These are phyloP conservation scores for Candida stauntonica DNA, from an alignment of 805 yeast species.

Conservation along the genomic window DNA sequence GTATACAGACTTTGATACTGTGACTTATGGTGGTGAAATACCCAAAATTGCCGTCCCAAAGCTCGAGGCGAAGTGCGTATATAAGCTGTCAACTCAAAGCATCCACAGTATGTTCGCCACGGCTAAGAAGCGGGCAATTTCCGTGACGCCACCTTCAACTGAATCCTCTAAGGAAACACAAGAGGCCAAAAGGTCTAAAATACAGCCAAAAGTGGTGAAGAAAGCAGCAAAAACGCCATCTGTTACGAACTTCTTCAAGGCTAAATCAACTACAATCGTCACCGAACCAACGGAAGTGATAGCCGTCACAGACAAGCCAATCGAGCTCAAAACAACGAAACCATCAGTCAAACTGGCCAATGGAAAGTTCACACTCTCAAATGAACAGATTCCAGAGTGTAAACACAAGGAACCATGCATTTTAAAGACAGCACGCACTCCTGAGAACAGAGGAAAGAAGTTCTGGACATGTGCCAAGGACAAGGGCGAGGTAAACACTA, in stretches of 20 bases:
- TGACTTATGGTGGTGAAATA: slow-evolving; percentile 1
- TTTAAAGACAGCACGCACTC: slow-evolving; percentile 41
- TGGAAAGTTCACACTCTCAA: slow-evolving; percentile 17
- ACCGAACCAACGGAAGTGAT: not conserved
- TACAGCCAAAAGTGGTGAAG: not conserved
- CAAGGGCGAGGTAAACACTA: slow-evolving; percentile 22
- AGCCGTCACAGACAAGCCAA: not conserved
- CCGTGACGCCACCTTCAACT: slow-evolving; percentile 4
- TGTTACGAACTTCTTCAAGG: slow-evolving; percentile 16
- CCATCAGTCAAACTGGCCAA: slow-evolving; percentile 8
- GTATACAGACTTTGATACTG: slow-evolving; percentile 54
- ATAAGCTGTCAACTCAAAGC: slow-evolving; percentile 35
- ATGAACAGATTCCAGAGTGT: slow-evolving; percentile 39
- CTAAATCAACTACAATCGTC: not conserved
- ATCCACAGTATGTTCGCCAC: slow-evolving; percentile 34
- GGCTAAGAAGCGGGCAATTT: slow-evolving; percentile 15
- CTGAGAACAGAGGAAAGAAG: slow-evolving; percentile 41
- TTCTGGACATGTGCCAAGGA: slow-evolving; percentile 51
- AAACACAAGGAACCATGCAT: slow-evolving; percentile 44
- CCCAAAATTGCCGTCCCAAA: slow-evolving; percentile 27
- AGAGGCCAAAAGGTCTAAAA: not conserved
- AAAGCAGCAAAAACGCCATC: slow-evolving; percentile 3
- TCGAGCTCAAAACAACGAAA: not conserved
- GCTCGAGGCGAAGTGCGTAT: slow-evolving; percentile 52
- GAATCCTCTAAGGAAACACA: not conserved